A percentile compares a stretch with the other conserved stretches of the same genome.
Conservation (phyloP, 805 yeast genomes). For the Jamesozyma jinghongensis region DNA sequence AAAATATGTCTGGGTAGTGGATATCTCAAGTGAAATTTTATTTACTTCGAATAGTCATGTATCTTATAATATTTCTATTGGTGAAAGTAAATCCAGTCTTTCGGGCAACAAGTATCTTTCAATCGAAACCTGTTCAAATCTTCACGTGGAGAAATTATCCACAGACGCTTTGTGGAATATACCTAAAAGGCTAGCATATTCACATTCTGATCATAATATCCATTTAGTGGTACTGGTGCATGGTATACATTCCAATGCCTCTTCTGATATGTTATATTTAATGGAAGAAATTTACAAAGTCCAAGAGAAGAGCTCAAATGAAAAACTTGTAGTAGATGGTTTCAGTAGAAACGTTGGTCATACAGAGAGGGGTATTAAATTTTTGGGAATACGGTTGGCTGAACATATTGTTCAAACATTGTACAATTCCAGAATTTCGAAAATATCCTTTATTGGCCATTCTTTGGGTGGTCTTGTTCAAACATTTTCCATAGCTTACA, state of each 20-base stretch:
- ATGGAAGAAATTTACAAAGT: slow-evolving; percentile 52
- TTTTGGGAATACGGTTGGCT: slow-evolving; percentile 60
- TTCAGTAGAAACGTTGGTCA: slow-evolving; percentile 62
- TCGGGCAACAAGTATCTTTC: neutral
- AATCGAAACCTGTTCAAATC: slow-evolving; percentile 24
- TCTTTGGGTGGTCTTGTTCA: slow-evolving; percentile 74
- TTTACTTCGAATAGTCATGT: slow-evolving; percentile 54
- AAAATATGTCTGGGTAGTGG: slow-evolving; percentile 57
- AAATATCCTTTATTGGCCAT: slow-evolving; percentile 69
- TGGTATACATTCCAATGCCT: slow-evolving; percentile 68
- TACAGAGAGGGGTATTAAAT: slow-evolving; percentile 71
- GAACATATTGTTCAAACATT: slow-evolving; percentile 47
- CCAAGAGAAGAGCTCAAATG: slow-evolving; percentile 21
- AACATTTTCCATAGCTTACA: slow-evolving; percentile 66
- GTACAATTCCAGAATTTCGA: slow-evolving; percentile 35
- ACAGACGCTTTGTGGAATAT: slow-evolving; percentile 65
- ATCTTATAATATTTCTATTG: slow-evolving; percentile 49
- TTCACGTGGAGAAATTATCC: slow-evolving; percentile 42
- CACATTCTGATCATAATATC: slow-evolving; percentile 31
- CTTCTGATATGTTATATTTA: slow-evolving; percentile 65
- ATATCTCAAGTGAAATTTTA: slow-evolving; percentile 59
- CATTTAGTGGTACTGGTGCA: slow-evolving; percentile 68
- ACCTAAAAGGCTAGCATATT: slow-evolving; percentile 30
- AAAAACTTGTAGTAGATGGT: slow-evolving; percentile 54
- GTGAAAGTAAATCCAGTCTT: neutral